Conservation (phyloP, 106 monocot genomes). For the Allium sativum region DNA sequence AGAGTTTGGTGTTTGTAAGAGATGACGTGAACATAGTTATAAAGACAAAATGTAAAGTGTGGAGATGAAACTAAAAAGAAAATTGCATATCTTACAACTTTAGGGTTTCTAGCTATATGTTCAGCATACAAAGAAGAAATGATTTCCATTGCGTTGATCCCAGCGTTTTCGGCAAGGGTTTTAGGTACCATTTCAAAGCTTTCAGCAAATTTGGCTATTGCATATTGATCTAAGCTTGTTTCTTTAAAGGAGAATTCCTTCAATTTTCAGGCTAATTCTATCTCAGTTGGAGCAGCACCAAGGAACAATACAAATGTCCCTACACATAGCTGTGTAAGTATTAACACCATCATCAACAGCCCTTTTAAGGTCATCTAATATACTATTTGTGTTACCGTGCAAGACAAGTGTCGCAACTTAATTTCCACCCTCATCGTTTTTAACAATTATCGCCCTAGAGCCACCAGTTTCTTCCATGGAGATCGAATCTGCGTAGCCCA, state of each 20-base stretch:
- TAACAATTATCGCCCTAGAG: conserved; percentile 74
- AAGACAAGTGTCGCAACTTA: conserved; percentile 81
- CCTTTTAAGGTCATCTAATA: conserved; percentile 95
- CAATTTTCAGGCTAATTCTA: conserved; percentile 76
- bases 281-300: conserved; percentile 93
- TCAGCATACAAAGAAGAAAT: conserved; percentile 94
- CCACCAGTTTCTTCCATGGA: conserved; percentile 95
- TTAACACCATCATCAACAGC: conserved; percentile 99
- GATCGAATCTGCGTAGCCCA: conserved; percentile 90
- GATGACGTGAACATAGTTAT: too few relatives aligned
- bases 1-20: too few relatives aligned
- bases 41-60: too few relatives aligned
- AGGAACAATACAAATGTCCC: conserved; percentile 86
- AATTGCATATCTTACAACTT: too few relatives aligned
- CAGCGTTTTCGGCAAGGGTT: conserved; percentile 85
- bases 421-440: conserved; percentile 96
- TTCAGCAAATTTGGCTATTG: conserved; percentile 94
- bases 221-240: conserved; percentile 98
- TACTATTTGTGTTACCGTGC: conserved; percentile 91
- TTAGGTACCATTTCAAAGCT: conserved; percentile 97
- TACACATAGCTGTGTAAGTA: conserved; percentile 97
- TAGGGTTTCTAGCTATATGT: conserved; percentile 77
- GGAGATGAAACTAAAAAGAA: too few relatives aligned
- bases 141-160: conserved; percentile 84
- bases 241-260: conserved; percentile 91